phyloP scores from a whole-genome alignment of 1,284 basidiomycete genomes.

The Chondrostereum purpureum region DNA sequence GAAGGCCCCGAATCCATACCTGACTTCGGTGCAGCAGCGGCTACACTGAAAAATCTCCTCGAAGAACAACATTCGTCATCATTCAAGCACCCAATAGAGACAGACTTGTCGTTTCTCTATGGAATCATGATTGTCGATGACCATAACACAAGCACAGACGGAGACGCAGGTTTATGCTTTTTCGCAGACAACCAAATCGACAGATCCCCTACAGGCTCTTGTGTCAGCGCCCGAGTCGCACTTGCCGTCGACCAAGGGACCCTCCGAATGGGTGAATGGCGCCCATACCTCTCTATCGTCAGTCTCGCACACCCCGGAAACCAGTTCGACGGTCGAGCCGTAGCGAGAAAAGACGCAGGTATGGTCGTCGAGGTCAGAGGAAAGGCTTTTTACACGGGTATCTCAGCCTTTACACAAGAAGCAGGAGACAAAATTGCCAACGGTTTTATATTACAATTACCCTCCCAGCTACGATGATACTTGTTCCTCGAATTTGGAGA shows the following conservation, averaged over 20 bases:
- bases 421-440: slow-evolving; percentile 12
- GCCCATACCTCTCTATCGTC: slow-evolving; percentile 29
- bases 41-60: slow-evolving; percentile 20
- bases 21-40: slow-evolving; percentile 22
- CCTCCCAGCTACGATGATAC: no score
- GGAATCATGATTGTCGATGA: slow-evolving; percentile 31
- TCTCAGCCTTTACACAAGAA: slow-evolving; percentile 22
- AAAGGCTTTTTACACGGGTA: slow-evolving; percentile 26
- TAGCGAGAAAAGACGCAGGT: slow-evolving; percentile 12
- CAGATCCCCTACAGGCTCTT: slow-evolving; percentile 36
- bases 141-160: slow-evolving; percentile 3
- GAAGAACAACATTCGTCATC: slow-evolving; percentile 16
- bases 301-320: slow-evolving; percentile 18
- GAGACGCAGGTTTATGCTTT: slow-evolving; percentile 29
- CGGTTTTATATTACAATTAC: slow-evolving; percentile 8
- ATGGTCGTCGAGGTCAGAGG: slow-evolving; percentile 27
- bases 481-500: slow-evolving; percentile 3
- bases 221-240: slow-evolving; percentile 34
- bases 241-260: slow-evolving; percentile 27
- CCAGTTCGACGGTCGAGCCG: slow-evolving; percentile 25
- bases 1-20: slow-evolving; percentile 13
- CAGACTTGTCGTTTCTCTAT: slow-evolving; percentile 30
- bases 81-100: slow-evolving; percentile 26
- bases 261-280: slow-evolving; percentile 21
- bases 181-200: slow-evolving; percentile 38